A percentile compares a stretch with the other conserved stretches of the same genome.
Evolutionary conservation across 768 basidiomycete species (phyloP).

Genomic region (Albatrellus ellisii): DNA sequence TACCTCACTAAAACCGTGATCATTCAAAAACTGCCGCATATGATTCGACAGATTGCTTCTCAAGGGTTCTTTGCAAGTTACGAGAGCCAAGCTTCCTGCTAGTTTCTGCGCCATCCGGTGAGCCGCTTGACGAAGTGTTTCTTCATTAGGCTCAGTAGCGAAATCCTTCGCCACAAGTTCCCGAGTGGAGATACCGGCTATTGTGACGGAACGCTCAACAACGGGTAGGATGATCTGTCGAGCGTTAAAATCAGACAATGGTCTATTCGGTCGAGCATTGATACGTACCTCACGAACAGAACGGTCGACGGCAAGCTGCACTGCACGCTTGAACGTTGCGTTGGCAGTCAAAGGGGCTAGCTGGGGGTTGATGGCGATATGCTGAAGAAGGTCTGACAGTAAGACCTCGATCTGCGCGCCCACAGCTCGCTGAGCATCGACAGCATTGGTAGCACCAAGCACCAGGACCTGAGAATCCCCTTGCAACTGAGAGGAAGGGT

Average conservation of each 20-base stretch:
- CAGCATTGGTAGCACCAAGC: slow-evolving; percentile 44
- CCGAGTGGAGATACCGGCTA: slow-evolving; percentile 93
- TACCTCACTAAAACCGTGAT: slow-evolving; percentile 86
- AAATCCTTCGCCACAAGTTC: slow-evolving; percentile 96
- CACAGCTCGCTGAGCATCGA: slow-evolving; percentile 54
- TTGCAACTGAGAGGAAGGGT: slow-evolving; percentile 32
- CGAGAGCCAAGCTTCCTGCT: slow-evolving; percentile 89
- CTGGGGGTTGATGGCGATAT: slow-evolving; percentile 67
- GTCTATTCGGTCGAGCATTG: neutral
- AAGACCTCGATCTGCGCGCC: slow-evolving; percentile 76
- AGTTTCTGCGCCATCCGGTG: slow-evolving; percentile 96
- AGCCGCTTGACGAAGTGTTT: slow-evolving; percentile 81
- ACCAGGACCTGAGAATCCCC: slow-evolving; percentile 49
- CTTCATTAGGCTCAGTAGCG: slow-evolving; percentile 82
- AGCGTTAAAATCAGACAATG: slow-evolving; percentile 2
- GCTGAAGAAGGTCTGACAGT: slow-evolving; percentile 51
- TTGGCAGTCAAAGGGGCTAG: slow-evolving; percentile 65
- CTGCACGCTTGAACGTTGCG: slow-evolving; percentile 78
- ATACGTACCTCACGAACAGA: slow-evolving; percentile 79
- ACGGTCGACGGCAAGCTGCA: slow-evolving; percentile 83
- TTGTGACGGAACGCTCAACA: slow-evolving; percentile 95
- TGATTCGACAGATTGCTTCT: slow-evolving; percentile 85
- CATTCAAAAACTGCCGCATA: slow-evolving; percentile 67
- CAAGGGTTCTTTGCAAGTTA: slow-evolving; percentile 96
- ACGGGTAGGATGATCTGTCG: slow-evolving; percentile 87